Evolutionary conservation across 176 grass and related monocot genomes (phyloP), one percentile per base, ranked within the genome.

Genomic region (Echinochloa phyllopogon): DNA sequence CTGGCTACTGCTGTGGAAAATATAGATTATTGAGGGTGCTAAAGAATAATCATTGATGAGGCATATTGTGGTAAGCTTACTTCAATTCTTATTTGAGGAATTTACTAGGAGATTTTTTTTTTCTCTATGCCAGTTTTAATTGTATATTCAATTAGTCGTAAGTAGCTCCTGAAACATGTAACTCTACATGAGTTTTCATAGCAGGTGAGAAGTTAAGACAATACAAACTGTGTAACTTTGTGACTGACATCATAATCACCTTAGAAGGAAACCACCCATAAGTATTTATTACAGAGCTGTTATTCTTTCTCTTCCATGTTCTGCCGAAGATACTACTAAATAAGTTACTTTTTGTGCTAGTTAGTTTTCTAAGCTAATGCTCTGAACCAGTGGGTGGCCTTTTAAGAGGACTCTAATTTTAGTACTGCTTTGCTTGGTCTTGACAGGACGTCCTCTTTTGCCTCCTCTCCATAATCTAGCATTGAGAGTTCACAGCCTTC

Each of bases 251-350:
- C 71, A 74, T 38, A 75, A 55, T 75, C 49, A n/a, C 16, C 25
- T 14, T 25, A 72, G 15, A 76, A 57, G 57, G 33, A 57, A 57
- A 76, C 27, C 11, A 6, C 5, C 7, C 2, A 1, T 57, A 76
- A 2, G 36, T 76, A 76, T 75, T 75, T 57, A 40, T 75, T 75
- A 57, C 51, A 75, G 27, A 57, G 17, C 5, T 75, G 29, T 57
- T 57, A 40, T 38, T 75, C 49, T 1, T 55, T 53, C 72, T 55
- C 49, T n/a, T 55, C 29, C 9, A 5, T 55, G 16, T 6, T 38
- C 72, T 75, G 49, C 27, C 11, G 2, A 53, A 74, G 27, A 55
- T 47, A 48, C n/a, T 37, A 6, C 33, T 40, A 36, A 74, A 11
- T 55, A 53, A 55, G 18, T 75, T 75, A 53, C 72, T 6, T 21